Conservation (phyloP, 2,329 filamentous ascomycete species). For the Teratosphaeriaceae sp. region DNA sequence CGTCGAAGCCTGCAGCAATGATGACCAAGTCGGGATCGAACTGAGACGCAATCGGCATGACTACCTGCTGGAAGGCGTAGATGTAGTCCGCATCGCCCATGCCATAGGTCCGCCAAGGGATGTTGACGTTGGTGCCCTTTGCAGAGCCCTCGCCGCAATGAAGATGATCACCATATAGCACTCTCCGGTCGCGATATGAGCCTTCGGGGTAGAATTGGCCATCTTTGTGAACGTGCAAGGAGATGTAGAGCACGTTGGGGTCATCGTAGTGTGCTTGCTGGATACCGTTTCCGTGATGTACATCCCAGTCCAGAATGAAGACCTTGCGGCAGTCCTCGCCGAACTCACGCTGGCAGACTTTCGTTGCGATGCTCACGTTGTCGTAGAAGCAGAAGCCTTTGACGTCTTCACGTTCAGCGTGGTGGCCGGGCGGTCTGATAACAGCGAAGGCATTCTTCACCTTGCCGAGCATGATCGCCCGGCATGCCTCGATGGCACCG, state of each 20-base stretch:
- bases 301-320: constrained; percentile 85
- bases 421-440: constrained; percentile 90
- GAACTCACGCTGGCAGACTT: constrained; percentile 75
- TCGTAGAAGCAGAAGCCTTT: constrained; percentile 99
- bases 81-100: constrained; percentile 98
- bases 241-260: constrained; percentile 92
- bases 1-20: constrained; percentile 92
- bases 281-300: constrained; percentile 79
- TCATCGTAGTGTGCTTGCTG: constrained; percentile 96
- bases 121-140: constrained; percentile 59
- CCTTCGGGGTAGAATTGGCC: constrained; percentile 76
- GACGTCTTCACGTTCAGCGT: constrained; percentile 76
- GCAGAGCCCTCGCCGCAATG: constrained; percentile 54
- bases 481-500: constrained; percentile 91
- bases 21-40: constrained; percentile 94
- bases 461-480: constrained; percentile 73
- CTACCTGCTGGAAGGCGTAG: constrained; percentile 88
- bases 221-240: constrained; percentile 79
- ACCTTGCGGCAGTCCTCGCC: constrained; percentile 78
- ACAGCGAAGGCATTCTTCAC: constrained; percentile 96
- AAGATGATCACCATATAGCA: constrained; percentile 51
- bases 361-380: constrained; percentile 90
- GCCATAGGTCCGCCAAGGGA: constrained; percentile 60
- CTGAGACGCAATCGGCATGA: constrained; percentile 93
- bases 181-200: constrained; percentile 49